Evolutionary conservation across 805 yeast genomes (phyloP).

Genomic region (Wickerhamomyces mucosus): DNA sequence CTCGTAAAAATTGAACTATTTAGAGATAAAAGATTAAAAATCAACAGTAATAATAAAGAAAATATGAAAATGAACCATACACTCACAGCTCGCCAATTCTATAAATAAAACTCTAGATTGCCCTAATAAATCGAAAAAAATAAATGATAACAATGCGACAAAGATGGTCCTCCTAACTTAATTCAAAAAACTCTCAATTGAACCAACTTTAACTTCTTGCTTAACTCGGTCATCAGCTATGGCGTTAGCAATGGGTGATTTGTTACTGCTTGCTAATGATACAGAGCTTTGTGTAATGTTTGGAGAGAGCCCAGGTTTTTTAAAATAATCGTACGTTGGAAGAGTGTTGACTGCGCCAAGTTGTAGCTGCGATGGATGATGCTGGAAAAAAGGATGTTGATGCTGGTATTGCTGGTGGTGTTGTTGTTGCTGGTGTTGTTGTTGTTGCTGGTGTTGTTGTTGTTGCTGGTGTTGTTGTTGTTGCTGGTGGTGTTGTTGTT

Average conservation of each 20-base stretch:
- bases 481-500: constrained; percentile 4
- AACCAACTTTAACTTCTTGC: constrained; percentile 9
- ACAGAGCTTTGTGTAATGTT: not conserved
- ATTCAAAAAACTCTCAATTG: constrained; percentile 16
- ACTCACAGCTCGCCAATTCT: too few species aligned
- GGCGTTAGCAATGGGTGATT: not conserved
- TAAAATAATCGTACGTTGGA: not conserved
- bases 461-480: constrained; percentile 2
- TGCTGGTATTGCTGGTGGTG: constrained; percentile 9
- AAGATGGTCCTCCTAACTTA: constrained; percentile 1
- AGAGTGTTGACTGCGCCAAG: not conserved
- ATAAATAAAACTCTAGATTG: too few species aligned
- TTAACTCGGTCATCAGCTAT: constrained; percentile 1
- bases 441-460: constrained; percentile 10
- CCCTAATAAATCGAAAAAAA: too few species aligned
- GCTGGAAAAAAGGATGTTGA: not conserved
- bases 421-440: constrained; percentile 5
- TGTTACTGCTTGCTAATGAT: not conserved
- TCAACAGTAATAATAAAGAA: too few species aligned
- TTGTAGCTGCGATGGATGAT: not conserved
- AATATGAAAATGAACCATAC: too few species aligned
- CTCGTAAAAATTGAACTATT: too few species aligned
- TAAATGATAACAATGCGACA: not conserved
- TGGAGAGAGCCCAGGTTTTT: not conserved
- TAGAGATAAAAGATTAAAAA: too few species aligned